A percentile compares a stretch with the other conserved stretches of the same genome.
phyloP scores from a whole-genome alignment of 2,329 filamentous ascomycete genomes.

The Chaetomium strumarium region DNA sequence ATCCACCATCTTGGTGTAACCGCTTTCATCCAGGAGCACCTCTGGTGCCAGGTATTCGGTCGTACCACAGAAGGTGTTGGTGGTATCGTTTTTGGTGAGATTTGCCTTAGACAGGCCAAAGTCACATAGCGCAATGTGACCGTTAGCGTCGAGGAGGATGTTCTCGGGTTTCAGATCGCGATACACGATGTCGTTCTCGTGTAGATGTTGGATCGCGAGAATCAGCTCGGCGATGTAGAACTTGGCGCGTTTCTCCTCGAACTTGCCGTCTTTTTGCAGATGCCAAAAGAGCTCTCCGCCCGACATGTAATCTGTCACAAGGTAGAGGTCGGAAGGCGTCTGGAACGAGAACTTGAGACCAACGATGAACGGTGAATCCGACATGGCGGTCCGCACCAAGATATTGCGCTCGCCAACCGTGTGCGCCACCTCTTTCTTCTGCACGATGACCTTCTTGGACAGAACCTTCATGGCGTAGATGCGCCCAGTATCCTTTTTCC shows the following conservation, averaged over 20 bases:
- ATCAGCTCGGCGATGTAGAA: slow-evolving; percentile 99
- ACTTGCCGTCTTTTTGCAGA: slow-evolving; percentile 91
- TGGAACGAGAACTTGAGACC: slow-evolving; percentile 98
- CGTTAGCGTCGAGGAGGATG: slow-evolving; percentile 92
- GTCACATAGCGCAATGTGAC: slow-evolving; percentile 95
- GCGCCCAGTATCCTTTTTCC: slow-evolving; percentile 90
- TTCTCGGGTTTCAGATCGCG: slow-evolving; percentile 97
- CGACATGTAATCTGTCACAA: slow-evolving; percentile 99
- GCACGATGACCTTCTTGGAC: slow-evolving; percentile 98
- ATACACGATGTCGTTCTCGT: slow-evolving; percentile 96
- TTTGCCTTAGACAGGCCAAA: slow-evolving; percentile 98
- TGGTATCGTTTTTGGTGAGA: slow-evolving; percentile 92
- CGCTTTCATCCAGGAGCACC: slow-evolving; percentile 89
- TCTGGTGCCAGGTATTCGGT: slow-evolving; percentile 97
- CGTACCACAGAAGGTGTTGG: slow-evolving; percentile 97
- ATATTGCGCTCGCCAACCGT: slow-evolving; percentile 97
- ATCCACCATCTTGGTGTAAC: slow-evolving; percentile 99
- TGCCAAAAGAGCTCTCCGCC: slow-evolving; percentile 99
- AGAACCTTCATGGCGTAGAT: slow-evolving; percentile 99
- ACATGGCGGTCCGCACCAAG: slow-evolving; percentile 88
- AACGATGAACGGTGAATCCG: slow-evolving; percentile 95
- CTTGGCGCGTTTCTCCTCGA: slow-evolving; percentile 89
- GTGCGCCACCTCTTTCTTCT: slow-evolving; percentile 98
- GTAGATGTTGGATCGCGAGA: slow-evolving; percentile 86
- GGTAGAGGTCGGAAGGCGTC: slow-evolving; percentile 89